phyloP scores from a whole-genome alignment of 768 basidiomycete genomes.

The Hericium rajendrae region DNA sequence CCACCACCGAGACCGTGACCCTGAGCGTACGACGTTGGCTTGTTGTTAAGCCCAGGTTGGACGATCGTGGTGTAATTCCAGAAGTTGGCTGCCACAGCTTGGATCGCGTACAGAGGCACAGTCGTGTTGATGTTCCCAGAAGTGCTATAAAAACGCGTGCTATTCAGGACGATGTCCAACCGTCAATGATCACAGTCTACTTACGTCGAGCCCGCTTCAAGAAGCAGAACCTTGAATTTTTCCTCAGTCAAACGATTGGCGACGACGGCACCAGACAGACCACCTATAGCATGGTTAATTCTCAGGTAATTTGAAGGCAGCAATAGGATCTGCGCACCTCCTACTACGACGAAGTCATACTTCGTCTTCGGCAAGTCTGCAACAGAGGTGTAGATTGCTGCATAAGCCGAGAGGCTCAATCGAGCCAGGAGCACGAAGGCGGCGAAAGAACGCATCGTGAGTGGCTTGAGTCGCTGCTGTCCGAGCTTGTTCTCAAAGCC shows the following conservation, averaged over 20 bases:
- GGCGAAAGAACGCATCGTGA: background rate
- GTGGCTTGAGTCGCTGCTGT: too few species aligned
- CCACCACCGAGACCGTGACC: constrained; percentile 20
- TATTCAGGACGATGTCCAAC: background rate
- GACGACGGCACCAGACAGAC: constrained; percentile 28
- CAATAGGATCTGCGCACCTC: constrained; percentile 5
- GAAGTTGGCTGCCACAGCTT: constrained; percentile 5
- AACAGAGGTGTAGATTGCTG: constrained; percentile 3
- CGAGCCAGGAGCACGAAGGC: too few species aligned
- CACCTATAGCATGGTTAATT: constrained; percentile 15
- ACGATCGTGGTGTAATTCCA: constrained; percentile 21
- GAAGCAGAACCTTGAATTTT: constrained; percentile 25
- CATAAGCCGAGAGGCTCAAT: background rate
- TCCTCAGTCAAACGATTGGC: constrained; percentile 32
- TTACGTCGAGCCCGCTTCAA: constrained; percentile 15
- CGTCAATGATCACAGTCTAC: constrained; percentile 12
- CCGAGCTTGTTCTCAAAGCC: too few species aligned
- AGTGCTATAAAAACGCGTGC: background rate
- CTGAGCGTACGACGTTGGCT: constrained; percentile 13
- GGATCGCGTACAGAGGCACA: background rate
- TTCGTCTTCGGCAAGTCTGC: constrained; percentile 4
- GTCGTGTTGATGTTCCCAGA: background rate
- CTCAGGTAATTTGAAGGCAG: too few species aligned
- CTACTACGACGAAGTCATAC: constrained; percentile 34
- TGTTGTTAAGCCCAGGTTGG: constrained; percentile 13